Evolutionary conservation across 495 filamentous ascomycete genomes (phyloP), one percentile per base, ranked within the genome.

Genomic region (Xylaria grammica): DNA sequence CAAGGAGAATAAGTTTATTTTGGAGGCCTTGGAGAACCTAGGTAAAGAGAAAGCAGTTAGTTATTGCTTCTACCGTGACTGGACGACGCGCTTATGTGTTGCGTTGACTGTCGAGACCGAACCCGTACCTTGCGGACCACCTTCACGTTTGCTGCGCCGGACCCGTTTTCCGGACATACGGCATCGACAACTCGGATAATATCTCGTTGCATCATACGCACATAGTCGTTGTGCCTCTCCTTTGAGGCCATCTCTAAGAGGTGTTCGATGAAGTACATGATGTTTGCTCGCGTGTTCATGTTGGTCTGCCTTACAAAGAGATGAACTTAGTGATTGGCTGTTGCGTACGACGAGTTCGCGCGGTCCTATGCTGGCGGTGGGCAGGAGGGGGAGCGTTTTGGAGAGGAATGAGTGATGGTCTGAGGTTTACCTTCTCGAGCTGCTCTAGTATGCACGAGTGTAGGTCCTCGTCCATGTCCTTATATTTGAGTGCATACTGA

Each of bases 251-350:
- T 86, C 71, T 97, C 94, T 77, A 94, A 92, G 59, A 99, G 89
- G 65, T 93, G 89, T 74, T 98, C 94, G 72, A 98, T 88, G 81
- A 99, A 98, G 79, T 95, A 98, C 90, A 99, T 94, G 75, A 99
- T 97, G 71, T 99, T 99, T 32, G 96, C 96, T 48, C 94, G 84
- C 50, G 88, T 97, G 79, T 99, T 99, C 90, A 98, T 96, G 65
- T 89, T 92, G 69, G 91, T 96, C 86, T 94, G 30, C 46, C 44
- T 3, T 15, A 56, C 42, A 19, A 19, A 36, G 5, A 55, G 24
- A 13, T 1, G 15, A 40, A 8, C 15, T 46, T 29, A 52, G 40
- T 30, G 27, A 44, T 55, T 24, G 29, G 49, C 54, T 45, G 24
- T 30, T 20, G 9, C 24, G 13, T 17, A 27, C 1, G 19, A 27